Evolutionary conservation across 345 rosid species (phyloP), one percentile per base, ranked within the genome.

Genomic region (Triadica sebifera): DNA sequence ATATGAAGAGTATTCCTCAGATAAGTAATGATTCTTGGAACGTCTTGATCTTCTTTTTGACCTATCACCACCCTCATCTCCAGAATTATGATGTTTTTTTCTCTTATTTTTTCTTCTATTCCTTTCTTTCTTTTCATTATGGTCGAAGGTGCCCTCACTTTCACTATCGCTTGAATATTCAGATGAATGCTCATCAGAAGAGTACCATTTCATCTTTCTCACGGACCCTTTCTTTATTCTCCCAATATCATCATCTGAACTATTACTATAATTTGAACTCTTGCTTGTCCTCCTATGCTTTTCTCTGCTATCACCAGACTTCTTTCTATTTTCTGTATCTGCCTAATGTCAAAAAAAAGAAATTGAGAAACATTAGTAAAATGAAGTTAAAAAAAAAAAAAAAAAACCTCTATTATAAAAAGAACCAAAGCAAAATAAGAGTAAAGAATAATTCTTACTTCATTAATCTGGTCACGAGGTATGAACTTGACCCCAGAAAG

Each of bases 401-500:
- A 10, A 37, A 1, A 2, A 8, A 71, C 15, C n/a, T 13, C 15
- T 0, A 60, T 11, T 25, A 43, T 15, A 16, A n/a, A 63, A 19
- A 39, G 3, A 15, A 24, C 59, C 43, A 34, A 5, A 47, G 59
- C 38, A 45, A 29, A 29, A 29, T 29, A 29, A 1, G 34, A 29
- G 34, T 37, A 41, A 12, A 15, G 45, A 19, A 22, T 6, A 69
- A 66, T 49, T 12, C 34, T 58, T 75, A 83, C 76, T 74, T 79
- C 71, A 71, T 81, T 77, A 67, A 89, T 86, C 77, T 87, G 77
- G 72, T 89, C 90, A 12, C 93, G 93, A 29, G 98, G 91, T 60
- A 93, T 84, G 71, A 93, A 82, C 79, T 87, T 93, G 65, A 91
- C 78, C 13, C 95, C 95, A 15, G 91, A 75, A 51, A 93, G 88